phyloP scores from a whole-genome alignment of 176 grass and related monocot species.

The Poa annua region DNA sequence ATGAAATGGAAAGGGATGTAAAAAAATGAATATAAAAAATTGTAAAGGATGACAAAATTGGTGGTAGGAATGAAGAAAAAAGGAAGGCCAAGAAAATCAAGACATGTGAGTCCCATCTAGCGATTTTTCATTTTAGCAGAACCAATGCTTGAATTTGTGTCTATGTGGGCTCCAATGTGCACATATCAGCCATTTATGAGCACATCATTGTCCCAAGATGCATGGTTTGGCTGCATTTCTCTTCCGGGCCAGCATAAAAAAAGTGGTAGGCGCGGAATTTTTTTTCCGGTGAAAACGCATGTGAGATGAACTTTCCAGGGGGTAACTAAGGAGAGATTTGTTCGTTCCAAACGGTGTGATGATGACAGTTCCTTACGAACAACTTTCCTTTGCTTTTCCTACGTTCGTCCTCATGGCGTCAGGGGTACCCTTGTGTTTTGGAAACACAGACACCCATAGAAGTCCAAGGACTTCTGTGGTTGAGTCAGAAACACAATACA shows the following conservation, averaged over 20 bases:
- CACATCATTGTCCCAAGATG: not conserved
- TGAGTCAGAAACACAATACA: not conserved
- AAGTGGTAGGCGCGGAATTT: not conserved
- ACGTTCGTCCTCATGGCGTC: not conserved
- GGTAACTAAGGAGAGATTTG: not conserved
- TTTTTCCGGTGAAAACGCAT: not conserved
- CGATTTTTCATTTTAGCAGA: not conserved
- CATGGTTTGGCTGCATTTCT: not conserved
- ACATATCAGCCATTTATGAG: not conserved
- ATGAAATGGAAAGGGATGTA: not conserved
- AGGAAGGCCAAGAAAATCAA: not conserved
- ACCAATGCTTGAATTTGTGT: not conserved
- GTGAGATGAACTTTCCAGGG: not conserved
- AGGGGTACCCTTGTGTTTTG: not conserved
- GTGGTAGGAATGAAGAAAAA: not conserved
- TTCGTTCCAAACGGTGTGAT: not conserved
- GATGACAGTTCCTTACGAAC: not conserved
- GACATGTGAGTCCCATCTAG: not conserved
- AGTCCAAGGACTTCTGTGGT: not conserved
- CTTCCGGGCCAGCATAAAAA: not conserved
- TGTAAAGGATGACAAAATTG: not conserved
- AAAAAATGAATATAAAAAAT: not conserved
- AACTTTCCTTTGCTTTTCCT: not conserved
- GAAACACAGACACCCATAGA: not conserved
- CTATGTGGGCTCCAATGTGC: not conserved